phyloP scores from a whole-genome alignment of 305 asterid species.

The Fraxinus paxiana region DNA sequence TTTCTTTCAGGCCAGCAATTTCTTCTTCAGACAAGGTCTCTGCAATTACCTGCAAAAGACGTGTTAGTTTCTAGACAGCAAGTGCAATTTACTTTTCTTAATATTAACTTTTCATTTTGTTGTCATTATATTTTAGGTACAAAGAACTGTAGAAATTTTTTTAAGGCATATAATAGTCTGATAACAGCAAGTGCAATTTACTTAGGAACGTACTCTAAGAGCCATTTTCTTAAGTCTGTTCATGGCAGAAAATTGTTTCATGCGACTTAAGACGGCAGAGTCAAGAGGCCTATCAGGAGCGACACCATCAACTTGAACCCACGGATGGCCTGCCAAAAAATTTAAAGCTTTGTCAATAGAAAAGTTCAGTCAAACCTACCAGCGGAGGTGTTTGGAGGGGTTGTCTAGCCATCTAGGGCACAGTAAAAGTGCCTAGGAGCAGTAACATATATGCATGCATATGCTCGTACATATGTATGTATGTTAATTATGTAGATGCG shows the following conservation, averaged over 20 bases:
- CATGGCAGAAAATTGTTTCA: conserved; percentile 76
- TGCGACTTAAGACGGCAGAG: conserved; percentile 66
- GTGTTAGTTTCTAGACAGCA: background rate
- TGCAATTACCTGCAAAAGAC: conserved; percentile 56
- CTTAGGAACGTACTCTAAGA: conserved; percentile 46
- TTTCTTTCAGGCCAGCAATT: conserved; percentile 61
- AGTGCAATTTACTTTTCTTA: background rate
- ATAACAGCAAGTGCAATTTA: background rate
- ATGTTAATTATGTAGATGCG: background rate
- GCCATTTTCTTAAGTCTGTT: conserved; percentile 80
- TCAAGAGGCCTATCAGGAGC: conserved; percentile 74
- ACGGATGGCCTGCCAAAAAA: conserved; percentile 54
- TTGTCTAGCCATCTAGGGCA: background rate
- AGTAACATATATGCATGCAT: background rate
- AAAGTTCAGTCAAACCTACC: background rate
- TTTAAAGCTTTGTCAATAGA: conserved; percentile 23
- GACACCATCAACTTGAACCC: conserved; percentile 77
- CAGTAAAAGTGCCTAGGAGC: background rate
- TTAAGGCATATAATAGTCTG: background rate
- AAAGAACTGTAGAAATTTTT: background rate
- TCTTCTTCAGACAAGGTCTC: conserved; percentile 71
- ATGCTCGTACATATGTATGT: background rate
- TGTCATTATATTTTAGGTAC: background rate
- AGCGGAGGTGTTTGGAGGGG: background rate
- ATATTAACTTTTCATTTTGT: background rate